These are phyloP conservation scores for Chalciporus chontae DNA, from an alignment of 768 basidiomycete genomes.

Conservation along the genomic window DNA sequence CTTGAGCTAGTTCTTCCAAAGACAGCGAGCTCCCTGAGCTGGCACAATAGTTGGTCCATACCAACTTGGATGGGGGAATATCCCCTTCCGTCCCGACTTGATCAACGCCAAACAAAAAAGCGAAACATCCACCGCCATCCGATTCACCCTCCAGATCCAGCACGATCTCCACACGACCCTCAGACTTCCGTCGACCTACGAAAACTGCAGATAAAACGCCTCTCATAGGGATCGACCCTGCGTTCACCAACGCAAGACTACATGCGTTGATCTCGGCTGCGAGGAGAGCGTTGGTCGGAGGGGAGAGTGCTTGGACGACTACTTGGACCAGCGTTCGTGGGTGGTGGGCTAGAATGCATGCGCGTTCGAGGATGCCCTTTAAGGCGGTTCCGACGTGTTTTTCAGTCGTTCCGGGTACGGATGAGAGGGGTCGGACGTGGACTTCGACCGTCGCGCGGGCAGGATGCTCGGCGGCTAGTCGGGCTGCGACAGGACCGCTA, in stretches of 20 bases:
- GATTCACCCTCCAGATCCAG: conserved; percentile 50
- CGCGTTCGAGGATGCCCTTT: conserved; percentile 54
- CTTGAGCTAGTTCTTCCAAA: conserved; percentile 40
- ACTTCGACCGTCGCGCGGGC: conserved; percentile 76
- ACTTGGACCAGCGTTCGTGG: conserved; percentile 76
- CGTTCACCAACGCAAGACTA: conserved; percentile 63
- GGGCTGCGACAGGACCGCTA: conserved; percentile 78
- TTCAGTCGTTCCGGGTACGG: conserved; percentile 66
- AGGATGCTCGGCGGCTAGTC: conserved; percentile 64
- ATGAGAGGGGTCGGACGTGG: conserved; percentile 62
- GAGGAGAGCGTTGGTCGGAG: conserved; percentile 38
- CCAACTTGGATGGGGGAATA: conserved; percentile 26
- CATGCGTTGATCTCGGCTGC: conserved; percentile 71
- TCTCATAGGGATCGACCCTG: conserved; percentile 69
- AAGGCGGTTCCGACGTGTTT: conserved; percentile 56
- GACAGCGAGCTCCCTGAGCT: conserved; percentile 30
- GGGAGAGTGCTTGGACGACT: conserved; percentile 61
- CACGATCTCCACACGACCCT: conserved; percentile 32
- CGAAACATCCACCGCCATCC: conserved; percentile 59
- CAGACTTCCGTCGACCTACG: conserved; percentile 37
- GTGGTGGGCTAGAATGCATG: conserved; percentile 60
- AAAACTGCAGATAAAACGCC: conserved; percentile 72
- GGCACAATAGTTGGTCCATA: conserved; percentile 24
- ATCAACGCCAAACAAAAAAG: conserved; percentile 49
- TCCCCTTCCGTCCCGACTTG: neutral